Conservation (phyloP, 441 rosid genomes). For the Populus trichocarpa region DNA sequence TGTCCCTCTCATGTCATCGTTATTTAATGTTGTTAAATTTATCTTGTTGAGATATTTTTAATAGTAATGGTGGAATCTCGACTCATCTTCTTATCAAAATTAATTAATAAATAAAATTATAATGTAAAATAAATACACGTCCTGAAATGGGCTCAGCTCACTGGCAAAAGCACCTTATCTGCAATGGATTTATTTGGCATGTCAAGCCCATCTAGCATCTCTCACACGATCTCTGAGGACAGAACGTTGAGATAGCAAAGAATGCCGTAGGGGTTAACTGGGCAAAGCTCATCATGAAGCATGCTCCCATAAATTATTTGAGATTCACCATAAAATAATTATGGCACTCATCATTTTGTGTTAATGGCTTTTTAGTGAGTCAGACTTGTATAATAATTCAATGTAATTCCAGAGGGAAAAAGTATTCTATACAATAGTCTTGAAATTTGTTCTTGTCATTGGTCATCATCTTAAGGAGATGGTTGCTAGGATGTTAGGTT, state of each 20-base stretch:
- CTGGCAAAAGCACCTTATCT: neutral
- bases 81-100: too few species aligned
- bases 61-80: neutral
- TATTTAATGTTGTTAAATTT: too few species aligned
- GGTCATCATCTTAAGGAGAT: too few species aligned
- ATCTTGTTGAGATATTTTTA: rapidly evolving
- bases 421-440: too few species aligned
- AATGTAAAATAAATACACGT: neutral
- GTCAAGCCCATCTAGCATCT: neutral
- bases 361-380: neutral
- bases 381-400: too few species aligned
- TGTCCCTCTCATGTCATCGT: too few species aligned
- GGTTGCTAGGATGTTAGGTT: too few species aligned
- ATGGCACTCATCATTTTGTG: neutral
- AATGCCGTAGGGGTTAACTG: neutral
- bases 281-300: neutral
- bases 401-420: too few species aligned
- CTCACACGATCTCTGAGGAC: neutral
- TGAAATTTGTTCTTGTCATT: too few species aligned
- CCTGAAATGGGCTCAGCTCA: neutral
- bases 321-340: neutral
- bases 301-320: neutral
- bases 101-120: too few species aligned
- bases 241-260: too few species aligned
- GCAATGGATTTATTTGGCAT: neutral